These are phyloP conservation scores for Psidium guajava DNA, from an alignment of 345 rosid genomes.

Conservation along the genomic window DNA sequence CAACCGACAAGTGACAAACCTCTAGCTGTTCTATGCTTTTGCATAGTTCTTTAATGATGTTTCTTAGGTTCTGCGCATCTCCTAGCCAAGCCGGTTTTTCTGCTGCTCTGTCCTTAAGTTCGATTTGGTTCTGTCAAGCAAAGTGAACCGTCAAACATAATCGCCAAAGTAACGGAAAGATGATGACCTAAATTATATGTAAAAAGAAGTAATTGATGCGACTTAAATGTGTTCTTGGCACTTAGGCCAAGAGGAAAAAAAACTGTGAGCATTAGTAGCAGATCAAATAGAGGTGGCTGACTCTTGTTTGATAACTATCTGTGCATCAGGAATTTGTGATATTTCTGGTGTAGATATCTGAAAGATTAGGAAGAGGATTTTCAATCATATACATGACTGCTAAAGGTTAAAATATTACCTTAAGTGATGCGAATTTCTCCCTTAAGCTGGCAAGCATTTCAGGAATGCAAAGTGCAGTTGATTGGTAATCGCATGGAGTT, in stretches of 20 bases:
- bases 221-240: not conserved
- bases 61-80: constrained; percentile 4
- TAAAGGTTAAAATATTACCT: constrained; percentile 9
- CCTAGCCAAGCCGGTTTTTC: not conserved
- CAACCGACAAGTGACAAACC: constrained; percentile 5
- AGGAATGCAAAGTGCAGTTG: not conserved
- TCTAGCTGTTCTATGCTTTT: constrained; percentile 14
- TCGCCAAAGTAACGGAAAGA: not conserved
- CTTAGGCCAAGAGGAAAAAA: not conserved
- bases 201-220: not conserved
- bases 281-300: not conserved
- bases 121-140: not conserved
- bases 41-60: constrained; percentile 8
- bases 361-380: not conserved
- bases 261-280: not conserved
- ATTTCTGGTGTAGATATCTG: not conserved
- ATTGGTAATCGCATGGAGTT: not conserved
- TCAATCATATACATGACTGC: not conserved
- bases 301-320: not conserved
- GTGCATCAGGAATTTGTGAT: not conserved
- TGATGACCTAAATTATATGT: not conserved
- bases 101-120: not conserved
- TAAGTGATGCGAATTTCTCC: constrained; percentile 5
- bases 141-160: not conserved
- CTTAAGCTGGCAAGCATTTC: constrained; percentile 3